Percentiles rank a stretch among this genome's conserved stretches.
phyloP scores from a whole-genome alignment of 2,329 filamentous ascomycete genomes.

The Phyllosticta capitalensis region DNA sequence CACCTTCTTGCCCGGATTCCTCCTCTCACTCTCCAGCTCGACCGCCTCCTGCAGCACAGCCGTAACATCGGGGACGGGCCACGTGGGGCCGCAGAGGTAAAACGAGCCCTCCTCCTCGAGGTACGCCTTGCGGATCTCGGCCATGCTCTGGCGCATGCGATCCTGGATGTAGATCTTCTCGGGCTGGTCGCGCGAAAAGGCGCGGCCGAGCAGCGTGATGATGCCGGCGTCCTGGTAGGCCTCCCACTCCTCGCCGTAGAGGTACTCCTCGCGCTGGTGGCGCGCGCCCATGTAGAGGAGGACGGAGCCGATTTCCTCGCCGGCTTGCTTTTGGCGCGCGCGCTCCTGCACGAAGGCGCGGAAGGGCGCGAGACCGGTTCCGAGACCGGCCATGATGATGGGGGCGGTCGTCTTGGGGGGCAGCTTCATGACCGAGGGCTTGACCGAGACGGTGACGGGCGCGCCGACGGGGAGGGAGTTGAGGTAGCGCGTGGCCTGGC shows the following conservation, averaged over 20 bases:
- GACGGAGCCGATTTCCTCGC: conserved; percentile 87
- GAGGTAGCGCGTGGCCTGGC: conserved; percentile 88
- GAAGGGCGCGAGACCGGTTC: conserved; percentile 97
- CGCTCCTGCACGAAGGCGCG: conserved; percentile 97
- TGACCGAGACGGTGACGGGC: conserved; percentile 82
- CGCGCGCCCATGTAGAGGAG: conserved; percentile 94
- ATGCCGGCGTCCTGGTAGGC: conserved; percentile 93
- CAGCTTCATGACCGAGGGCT: conserved; percentile 99
- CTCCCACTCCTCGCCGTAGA: conserved; percentile 99
- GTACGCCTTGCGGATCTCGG: conserved; percentile 77
- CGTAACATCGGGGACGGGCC: conserved; percentile 96
- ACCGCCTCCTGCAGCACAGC: conserved; percentile 91
- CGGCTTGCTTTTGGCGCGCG: conserved; percentile 94
- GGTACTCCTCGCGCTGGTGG: conserved; percentile 96
- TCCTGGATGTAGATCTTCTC: conserved; percentile 99
- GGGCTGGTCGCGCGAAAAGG: conserved; percentile 93
- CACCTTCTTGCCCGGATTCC: conserved; percentile 54
- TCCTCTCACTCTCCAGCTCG: conserved; percentile 55
- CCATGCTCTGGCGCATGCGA: conserved; percentile 81
- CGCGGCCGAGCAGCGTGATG: conserved; percentile 84
- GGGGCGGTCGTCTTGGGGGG: conserved; percentile 77
- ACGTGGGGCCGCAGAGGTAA: conserved; percentile 95
- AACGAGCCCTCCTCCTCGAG: conserved; percentile 82
- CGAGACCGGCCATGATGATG: conserved; percentile 98
- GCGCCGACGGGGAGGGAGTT: conserved; percentile 64